A percentile compares a stretch with the other conserved stretches of the same genome.
Evolutionary conservation across 139 green algal species (phyloP).

Genomic region (Micromonas pusilla): DNA sequence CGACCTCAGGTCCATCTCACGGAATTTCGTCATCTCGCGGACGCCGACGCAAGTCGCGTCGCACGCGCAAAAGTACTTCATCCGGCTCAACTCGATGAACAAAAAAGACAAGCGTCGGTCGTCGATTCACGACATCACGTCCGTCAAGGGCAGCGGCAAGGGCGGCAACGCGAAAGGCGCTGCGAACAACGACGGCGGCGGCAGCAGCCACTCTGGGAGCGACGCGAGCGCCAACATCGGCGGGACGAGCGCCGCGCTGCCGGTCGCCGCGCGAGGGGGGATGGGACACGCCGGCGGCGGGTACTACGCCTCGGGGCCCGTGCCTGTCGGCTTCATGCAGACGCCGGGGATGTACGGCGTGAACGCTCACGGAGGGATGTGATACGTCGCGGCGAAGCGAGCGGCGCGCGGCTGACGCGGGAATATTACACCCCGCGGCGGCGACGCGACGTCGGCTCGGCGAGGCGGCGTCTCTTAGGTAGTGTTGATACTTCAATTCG

Average conservation of each 20-base stretch:
- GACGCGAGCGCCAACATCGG: too few relatives aligned
- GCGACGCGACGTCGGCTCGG: too few relatives aligned
- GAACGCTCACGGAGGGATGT: not conserved
- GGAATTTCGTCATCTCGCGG: constrained; percentile 82
- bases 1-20: constrained; percentile 75
- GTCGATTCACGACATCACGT: constrained; percentile 85
- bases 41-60: constrained; percentile 86
- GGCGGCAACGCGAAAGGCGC: too few relatives aligned
- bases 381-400: not conserved
- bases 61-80: constrained; percentile 94
- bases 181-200: too few relatives aligned
- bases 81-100: constrained; percentile 76
- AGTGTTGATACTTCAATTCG: too few relatives aligned
- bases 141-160: constrained; percentile 1
- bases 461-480: too few relatives aligned
- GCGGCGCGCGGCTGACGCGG: too few relatives aligned
- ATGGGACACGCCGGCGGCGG: not conserved
- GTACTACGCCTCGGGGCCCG: not conserved
- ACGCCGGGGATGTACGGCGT: not conserved
- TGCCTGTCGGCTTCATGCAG: not conserved
- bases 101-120: constrained; percentile 80
- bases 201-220: too few relatives aligned
- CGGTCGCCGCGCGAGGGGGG: too few relatives aligned
- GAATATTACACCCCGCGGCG: too few relatives aligned
- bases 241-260: too few relatives aligned